A percentile compares a stretch with the other conserved stretches of the same genome.
phyloP scores from a whole-genome alignment of 1,284 basidiomycete species.

The Melampsora medusae region DNA sequence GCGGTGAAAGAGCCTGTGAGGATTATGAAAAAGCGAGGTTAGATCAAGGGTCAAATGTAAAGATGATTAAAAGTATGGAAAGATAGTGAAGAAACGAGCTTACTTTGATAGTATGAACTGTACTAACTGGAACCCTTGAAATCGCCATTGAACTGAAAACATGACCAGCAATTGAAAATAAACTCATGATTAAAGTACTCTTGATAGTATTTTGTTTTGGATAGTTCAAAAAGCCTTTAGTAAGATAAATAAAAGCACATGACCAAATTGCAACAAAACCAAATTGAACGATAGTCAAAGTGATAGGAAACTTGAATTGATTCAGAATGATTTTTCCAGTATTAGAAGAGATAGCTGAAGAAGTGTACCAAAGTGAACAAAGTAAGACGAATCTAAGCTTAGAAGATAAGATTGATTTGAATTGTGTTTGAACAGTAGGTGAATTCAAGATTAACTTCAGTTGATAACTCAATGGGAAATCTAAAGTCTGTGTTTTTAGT shows the following conservation, averaged over 20 bases:
- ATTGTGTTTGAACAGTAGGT: background rate
- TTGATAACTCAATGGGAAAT: background rate
- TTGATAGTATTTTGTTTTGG: constrained; percentile 72
- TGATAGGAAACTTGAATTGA: constrained; percentile 78
- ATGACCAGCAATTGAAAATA: constrained; percentile 90
- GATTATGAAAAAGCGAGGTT: constrained; percentile 20
- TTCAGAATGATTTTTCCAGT: constrained; percentile 83
- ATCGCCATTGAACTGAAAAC: constrained; percentile 96
- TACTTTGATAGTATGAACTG: constrained; percentile 98
- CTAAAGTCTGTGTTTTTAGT: background rate
- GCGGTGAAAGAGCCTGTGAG: constrained; percentile 80
- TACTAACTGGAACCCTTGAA: constrained; percentile 90
- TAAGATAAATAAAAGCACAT: constrained; percentile 62
- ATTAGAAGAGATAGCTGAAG: constrained; percentile 82
- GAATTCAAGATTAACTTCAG: background rate
- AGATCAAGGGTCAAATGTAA: background rate
- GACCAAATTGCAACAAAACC: constrained; percentile 87
- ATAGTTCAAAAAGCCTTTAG: constrained; percentile 49
- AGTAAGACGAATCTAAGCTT: constrained; percentile 46
- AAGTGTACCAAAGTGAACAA: constrained; percentile 56
- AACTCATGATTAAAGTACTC: constrained; percentile 84
- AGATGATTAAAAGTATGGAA: background rate
- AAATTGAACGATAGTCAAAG: constrained; percentile 96
- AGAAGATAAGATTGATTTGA: constrained; percentile 29
- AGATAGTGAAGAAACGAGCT: constrained; percentile 49